Conservation (phyloP, 352 stramenopile genomes). For the Pythium dissotocum region DNA sequence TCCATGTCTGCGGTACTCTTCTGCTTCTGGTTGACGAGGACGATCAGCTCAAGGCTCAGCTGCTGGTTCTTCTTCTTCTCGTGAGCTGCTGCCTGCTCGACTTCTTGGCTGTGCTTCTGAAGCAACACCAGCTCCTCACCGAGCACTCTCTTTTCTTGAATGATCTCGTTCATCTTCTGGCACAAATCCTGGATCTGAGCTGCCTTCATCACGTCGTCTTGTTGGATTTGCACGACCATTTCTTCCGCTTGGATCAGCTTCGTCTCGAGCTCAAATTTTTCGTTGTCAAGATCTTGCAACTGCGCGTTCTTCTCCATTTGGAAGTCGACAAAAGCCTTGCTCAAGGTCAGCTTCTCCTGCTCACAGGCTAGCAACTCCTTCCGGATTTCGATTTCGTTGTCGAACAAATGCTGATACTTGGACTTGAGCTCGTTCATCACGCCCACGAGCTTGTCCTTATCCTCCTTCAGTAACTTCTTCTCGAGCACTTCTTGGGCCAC, state of each 20-base stretch:
- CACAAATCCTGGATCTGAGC: constrained; percentile 58
- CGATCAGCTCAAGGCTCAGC: constrained; percentile 64
- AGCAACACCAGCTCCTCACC: constrained; percentile 38
- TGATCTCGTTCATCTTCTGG: constrained; percentile 54
- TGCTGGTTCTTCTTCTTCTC: constrained; percentile 71
- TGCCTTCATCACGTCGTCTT: constrained; percentile 54
- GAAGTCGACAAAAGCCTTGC: constrained; percentile 68
- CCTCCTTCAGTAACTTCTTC: constrained; percentile 46
- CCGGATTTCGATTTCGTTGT: constrained; percentile 57
- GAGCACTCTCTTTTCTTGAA: constrained; percentile 43
- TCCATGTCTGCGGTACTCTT: constrained; percentile 41
- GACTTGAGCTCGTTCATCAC: constrained; percentile 46
- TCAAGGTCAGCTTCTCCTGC: constrained; percentile 67
- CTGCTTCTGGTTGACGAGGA: constrained; percentile 70
- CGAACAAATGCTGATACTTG: constrained; percentile 65
- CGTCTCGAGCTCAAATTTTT: constrained; percentile 66
- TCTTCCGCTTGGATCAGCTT: constrained; percentile 64
- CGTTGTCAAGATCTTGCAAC: constrained; percentile 48
- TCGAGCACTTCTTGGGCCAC: constrained; percentile 41
- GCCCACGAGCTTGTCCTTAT: constrained; percentile 46
- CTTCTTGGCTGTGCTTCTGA: constrained; percentile 34
- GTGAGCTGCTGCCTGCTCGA: constrained; percentile 32
- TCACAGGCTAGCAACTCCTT: constrained; percentile 62
- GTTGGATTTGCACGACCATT: constrained; percentile 63
- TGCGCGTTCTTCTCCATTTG: constrained; percentile 49